Base-by-base conservation (phyloP, 2,329 filamentous ascomycete species). In the Nothopassalora personata region DNA sequence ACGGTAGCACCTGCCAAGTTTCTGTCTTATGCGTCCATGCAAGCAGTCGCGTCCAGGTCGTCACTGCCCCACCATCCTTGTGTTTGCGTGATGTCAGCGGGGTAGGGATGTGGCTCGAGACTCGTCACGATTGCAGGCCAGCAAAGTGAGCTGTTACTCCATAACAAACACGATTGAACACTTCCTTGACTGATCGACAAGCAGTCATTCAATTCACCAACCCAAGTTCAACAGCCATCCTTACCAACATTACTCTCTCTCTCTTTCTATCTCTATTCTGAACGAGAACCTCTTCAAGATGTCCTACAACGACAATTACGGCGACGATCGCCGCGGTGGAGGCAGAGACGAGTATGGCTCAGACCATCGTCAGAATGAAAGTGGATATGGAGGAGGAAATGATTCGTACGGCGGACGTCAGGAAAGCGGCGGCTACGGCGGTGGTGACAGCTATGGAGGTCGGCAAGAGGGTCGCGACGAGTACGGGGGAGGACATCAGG, bases 281-380 rank as follows among this genome's bases (percentile, higher is more conserved):
- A 23, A 19, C n/a, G 28, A 23, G 23, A 23, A 2, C 23, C 23
- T 23, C 23, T 31, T 31, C 39, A 63, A 39, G 6, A 70, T 70
- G 67, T 69, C 68, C 53, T 70, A 68, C 59, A 64, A 64, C 59
- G 64, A 65, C 54, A 57, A 57, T 45, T 64, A 68, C 60, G 67
- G 65, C 19, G 65, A 62, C 18, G 63, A 58, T 19, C 51, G 59
- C 47, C 51, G 62, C 43, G 60, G 62, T 51, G 57, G 57, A 19
- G 60, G 65, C 34, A 54, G 61, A 30, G 51, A 62, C 33, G 57
- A 57, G 13, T 57, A 60, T 53, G 53, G 39, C 46, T 55, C 53
- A 11, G 53, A 30, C 52, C 31, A 27, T 48, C 49, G 49, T 34
- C 49, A 51, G 49, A 30, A 51, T 51, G 49, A 51, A 8, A 13